These are phyloP conservation scores for Parathielavia hyrcaniae DNA, from an alignment of 495 filamentous ascomycete species.

Conservation along the genomic window DNA sequence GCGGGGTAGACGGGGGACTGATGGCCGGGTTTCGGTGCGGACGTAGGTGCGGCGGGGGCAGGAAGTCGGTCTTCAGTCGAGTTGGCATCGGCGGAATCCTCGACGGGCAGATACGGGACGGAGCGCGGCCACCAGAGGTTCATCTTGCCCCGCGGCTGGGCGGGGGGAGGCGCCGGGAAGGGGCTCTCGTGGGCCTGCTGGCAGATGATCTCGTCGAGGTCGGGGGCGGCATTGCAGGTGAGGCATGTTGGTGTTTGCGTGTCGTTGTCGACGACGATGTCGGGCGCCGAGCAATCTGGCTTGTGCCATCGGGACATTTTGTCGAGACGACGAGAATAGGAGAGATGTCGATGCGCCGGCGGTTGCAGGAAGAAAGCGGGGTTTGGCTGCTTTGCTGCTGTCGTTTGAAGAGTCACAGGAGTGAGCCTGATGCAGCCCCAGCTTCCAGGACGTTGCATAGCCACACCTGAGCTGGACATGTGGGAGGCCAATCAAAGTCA, in stretches of 20 bases:
- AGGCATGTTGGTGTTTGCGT: not conserved
- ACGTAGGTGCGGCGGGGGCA: no score
- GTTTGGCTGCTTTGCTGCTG: no score
- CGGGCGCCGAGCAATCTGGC: not conserved
- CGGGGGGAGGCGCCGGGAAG: constrained; percentile 2
- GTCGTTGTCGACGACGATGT: not conserved
- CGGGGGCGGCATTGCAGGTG: not conserved
- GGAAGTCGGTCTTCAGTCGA: no score
- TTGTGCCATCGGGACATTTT: constrained; percentile 10
- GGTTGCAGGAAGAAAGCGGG: no score
- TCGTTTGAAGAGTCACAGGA: no score
- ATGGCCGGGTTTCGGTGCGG: not conserved
- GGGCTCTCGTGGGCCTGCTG: not conserved
- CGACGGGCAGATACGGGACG: not conserved
- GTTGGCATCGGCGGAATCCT: no score
- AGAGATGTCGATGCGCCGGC: not conserved
- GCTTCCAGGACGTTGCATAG: no score
- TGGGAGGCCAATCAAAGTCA: no score
- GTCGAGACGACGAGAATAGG: no score
- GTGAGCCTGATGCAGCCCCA: no score
- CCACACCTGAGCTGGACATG: no score
- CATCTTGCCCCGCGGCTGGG: not conserved
- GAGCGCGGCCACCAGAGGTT: constrained; percentile 8
- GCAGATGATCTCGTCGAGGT: not conserved
- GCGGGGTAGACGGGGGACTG: not conserved